phyloP scores from a whole-genome alignment of 2,329 filamentous ascomycete genomes.

The Elsinoe perseae region DNA sequence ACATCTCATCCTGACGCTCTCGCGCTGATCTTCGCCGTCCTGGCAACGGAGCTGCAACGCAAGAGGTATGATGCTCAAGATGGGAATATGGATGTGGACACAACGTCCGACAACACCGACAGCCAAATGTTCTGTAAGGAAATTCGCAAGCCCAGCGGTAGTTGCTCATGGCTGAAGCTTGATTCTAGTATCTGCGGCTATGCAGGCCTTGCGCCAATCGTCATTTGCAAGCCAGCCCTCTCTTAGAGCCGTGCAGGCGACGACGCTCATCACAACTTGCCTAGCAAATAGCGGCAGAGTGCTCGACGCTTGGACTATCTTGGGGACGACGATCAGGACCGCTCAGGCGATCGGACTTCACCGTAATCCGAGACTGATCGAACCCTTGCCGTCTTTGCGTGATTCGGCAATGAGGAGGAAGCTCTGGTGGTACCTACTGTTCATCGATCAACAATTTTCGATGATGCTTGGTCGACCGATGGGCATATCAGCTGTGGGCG shows the following conservation, averaged over 20 bases:
- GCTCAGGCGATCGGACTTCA: constrained; percentile 45
- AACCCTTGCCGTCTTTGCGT: constrained; percentile 35
- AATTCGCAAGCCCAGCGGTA: not conserved
- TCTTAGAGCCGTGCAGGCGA: constrained; percentile 38
- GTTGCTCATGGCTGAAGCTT: not conserved
- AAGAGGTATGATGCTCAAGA: constrained; percentile 37
- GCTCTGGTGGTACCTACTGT: constrained; percentile 48
- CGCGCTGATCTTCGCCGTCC: constrained; percentile 41
- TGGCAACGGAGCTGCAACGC: constrained; percentile 42
- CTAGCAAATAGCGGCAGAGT: constrained; percentile 44
- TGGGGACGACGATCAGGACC: constrained; percentile 42
- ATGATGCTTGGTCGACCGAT: constrained; percentile 43
- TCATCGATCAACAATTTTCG: constrained; percentile 45
- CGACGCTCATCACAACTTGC: constrained; percentile 44
- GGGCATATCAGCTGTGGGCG: constrained; percentile 43
- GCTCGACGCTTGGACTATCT: constrained; percentile 44
- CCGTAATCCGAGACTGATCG: constrained; percentile 40
- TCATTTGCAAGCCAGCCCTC: constrained; percentile 44
- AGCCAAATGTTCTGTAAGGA: not conserved
- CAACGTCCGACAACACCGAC: not conserved
- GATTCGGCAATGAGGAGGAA: constrained; percentile 38
- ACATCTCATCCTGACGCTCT: constrained; percentile 41
- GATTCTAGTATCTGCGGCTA: constrained; percentile 39
- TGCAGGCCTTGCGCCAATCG: constrained; percentile 43
- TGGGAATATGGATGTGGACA: constrained; percentile 20